These are phyloP conservation scores for Solanum chaucha DNA, from an alignment of 257 asterid species.

Conservation along the genomic window DNA sequence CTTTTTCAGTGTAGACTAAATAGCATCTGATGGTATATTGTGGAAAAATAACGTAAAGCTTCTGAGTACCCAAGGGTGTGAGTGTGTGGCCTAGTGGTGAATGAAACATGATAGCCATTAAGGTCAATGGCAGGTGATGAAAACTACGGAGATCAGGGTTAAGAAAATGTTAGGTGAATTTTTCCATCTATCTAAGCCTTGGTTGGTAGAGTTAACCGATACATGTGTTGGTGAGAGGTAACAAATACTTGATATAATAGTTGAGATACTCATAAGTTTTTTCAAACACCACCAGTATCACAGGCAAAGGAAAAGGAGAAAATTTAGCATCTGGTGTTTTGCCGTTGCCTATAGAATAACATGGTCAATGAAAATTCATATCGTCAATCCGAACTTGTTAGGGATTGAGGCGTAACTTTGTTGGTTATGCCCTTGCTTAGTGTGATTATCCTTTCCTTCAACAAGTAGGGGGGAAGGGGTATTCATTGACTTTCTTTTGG, in stretches of 20 bases:
- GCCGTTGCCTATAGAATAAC: not conserved
- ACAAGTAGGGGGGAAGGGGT: not conserved
- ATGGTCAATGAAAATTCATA: not conserved
- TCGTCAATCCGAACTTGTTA: not conserved
- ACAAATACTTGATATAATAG: not conserved
- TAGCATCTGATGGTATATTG: not conserved
- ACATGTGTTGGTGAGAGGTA: not conserved
- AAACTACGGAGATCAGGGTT: not conserved
- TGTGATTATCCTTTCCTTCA: not conserved
- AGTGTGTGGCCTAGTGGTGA: not conserved
- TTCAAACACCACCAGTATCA: not conserved
- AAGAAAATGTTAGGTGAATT: not conserved
- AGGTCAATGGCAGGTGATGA: not conserved
- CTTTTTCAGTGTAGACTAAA: not conserved
- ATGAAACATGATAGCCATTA: not conserved
- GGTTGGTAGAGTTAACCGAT: not conserved
- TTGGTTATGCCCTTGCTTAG: not conserved
- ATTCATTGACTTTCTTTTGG: not conserved
- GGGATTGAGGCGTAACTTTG: not conserved
- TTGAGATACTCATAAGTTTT: not conserved
- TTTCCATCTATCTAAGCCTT: not conserved
- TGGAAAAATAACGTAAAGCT: not conserved
- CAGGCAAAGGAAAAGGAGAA: not conserved
- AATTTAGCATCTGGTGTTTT: not conserved
- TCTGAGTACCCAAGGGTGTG: not conserved